Evolutionary conservation across 2,329 filamentous ascomycete genomes (phyloP).

Genomic region (Chrysoporthe cubensis): DNA sequence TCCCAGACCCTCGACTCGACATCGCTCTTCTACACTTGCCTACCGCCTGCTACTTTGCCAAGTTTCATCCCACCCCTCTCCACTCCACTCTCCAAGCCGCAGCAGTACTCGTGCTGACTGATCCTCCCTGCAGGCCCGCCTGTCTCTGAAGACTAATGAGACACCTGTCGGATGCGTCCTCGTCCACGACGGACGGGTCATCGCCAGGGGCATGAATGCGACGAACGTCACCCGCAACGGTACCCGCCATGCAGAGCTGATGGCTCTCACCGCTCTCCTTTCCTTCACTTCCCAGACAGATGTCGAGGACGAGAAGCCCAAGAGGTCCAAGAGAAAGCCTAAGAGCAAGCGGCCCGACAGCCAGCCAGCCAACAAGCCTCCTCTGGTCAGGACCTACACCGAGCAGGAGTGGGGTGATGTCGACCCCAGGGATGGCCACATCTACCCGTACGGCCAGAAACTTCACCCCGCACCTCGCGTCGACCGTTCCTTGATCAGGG

Average conservation of each 20-base stretch:
- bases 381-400: slow-evolving; percentile 29
- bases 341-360: slow-evolving; percentile 28
- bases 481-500: slow-evolving; percentile 68
- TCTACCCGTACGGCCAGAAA: slow-evolving; percentile 67
- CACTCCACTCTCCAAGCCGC: background rate
- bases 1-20: background rate
- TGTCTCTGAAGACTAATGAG: slow-evolving; percentile 83
- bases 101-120: slow-evolving; percentile 23
- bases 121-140: slow-evolving; percentile 66
- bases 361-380: slow-evolving; percentile 32
- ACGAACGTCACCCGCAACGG: slow-evolving; percentile 91
- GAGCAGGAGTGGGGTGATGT: slow-evolving; percentile 55
- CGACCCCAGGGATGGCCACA: slow-evolving; percentile 57
- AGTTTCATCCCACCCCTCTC: background rate
- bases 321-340: slow-evolving; percentile 23
- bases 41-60: background rate
- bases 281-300: slow-evolving; percentile 44
- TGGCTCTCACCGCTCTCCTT: slow-evolving; percentile 70
- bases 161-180: slow-evolving; percentile 97
- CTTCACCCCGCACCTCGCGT: slow-evolving; percentile 60
- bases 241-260: slow-evolving; percentile 93
- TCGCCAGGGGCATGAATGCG: slow-evolving; percentile 94
- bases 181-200: slow-evolving; percentile 76
- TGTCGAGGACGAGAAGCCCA: slow-evolving; percentile 34
- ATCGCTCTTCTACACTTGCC: background rate